Evolutionary conservation across 208 protist species (phyloP).

Genomic region (Zelonia costaricensis): DNA sequence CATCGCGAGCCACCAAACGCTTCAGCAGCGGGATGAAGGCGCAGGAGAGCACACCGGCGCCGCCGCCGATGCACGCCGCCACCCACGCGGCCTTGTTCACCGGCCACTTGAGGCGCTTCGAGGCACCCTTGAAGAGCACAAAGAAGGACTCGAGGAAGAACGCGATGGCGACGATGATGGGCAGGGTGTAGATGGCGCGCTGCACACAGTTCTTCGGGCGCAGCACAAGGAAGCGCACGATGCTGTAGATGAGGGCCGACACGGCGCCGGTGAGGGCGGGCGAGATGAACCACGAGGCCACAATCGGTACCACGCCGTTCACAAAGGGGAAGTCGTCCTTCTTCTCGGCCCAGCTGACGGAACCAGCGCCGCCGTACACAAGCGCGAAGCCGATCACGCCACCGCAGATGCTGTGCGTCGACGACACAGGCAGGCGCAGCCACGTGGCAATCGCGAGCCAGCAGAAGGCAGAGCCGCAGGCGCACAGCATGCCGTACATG

Average conservation of each 20-base stretch:
- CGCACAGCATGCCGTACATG: conserved; percentile 77
- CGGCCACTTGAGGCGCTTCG: conserved; percentile 37
- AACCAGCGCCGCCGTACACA: conserved; percentile 48
- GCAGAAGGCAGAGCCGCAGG: conserved; percentile 36
- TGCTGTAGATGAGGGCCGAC: conserved; percentile 38
- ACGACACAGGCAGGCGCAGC: conserved; percentile 53
- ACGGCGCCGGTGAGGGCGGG: conserved; percentile 44
- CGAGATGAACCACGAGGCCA: conserved; percentile 64
- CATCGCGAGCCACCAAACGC: conserved; percentile 13
- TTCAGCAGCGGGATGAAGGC: conserved; percentile 46
- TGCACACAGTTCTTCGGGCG: conserved; percentile 27
- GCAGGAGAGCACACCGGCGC: conserved; percentile 30
- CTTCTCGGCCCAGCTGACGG: conserved; percentile 45
- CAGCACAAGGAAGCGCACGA: conserved; percentile 39
- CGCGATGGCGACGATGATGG: conserved; percentile 43
- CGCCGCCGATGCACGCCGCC: conserved; percentile 36
- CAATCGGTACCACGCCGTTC: conserved; percentile 50
- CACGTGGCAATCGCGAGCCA: conserved; percentile 57
- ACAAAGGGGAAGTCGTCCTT: conserved; percentile 58
- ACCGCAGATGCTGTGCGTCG: conserved; percentile 58
- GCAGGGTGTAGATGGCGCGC: conserved; percentile 38
- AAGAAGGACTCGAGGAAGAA: conserved; percentile 72
- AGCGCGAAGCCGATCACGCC: conserved; percentile 68
- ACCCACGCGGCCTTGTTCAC: conserved; percentile 42
- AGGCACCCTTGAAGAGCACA: conserved; percentile 54